Evolutionary conservation across 495 filamentous ascomycete genomes (phyloP).

Genomic region (Antarctomyces pellizariae): DNA sequence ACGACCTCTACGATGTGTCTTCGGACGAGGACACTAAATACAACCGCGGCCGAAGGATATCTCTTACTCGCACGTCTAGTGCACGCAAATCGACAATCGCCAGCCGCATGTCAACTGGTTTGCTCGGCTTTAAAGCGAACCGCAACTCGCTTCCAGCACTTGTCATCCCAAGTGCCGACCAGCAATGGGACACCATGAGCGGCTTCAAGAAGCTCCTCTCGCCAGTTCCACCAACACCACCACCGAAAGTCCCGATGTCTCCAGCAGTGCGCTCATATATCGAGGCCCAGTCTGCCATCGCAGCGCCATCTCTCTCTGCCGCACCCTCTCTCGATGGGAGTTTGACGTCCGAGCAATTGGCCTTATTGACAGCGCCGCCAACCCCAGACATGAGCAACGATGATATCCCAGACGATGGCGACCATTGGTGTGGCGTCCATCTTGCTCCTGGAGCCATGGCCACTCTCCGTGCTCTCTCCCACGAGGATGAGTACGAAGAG

Average conservation of each 20-base stretch:
- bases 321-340: slow-evolving; percentile 80
- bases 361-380: slow-evolving; percentile 49
- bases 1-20: slow-evolving; percentile 69
- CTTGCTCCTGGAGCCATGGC: slow-evolving; percentile 57
- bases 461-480: slow-evolving; percentile 51
- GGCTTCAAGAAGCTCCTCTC: slow-evolving; percentile 36
- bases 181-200: slow-evolving; percentile 16
- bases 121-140: slow-evolving; percentile 15
- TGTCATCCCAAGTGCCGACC: slow-evolving; percentile 34
- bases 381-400: slow-evolving; percentile 48
- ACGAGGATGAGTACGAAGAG: slow-evolving; percentile 21
- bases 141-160: slow-evolving; percentile 38
- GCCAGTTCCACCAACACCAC: slow-evolving; percentile 53
- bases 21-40: slow-evolving; percentile 33
- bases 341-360: slow-evolving; percentile 64
- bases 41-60: slow-evolving; percentile 9
- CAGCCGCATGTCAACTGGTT: slow-evolving; percentile 14
- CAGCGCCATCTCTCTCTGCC: slow-evolving; percentile 49
- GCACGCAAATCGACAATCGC: slow-evolving; percentile 17
- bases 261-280: slow-evolving; percentile 47
- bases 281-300: slow-evolving; percentile 25
- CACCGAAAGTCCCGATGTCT: slow-evolving; percentile 54
- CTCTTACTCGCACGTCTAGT: slow-evolving; percentile 11
- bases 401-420: slow-evolving; percentile 22
- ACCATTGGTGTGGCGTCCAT: slow-evolving; percentile 41